Base-by-base conservation (phyloP, 1,139 yeast species). In the Kodamaea sp. region DNA sequence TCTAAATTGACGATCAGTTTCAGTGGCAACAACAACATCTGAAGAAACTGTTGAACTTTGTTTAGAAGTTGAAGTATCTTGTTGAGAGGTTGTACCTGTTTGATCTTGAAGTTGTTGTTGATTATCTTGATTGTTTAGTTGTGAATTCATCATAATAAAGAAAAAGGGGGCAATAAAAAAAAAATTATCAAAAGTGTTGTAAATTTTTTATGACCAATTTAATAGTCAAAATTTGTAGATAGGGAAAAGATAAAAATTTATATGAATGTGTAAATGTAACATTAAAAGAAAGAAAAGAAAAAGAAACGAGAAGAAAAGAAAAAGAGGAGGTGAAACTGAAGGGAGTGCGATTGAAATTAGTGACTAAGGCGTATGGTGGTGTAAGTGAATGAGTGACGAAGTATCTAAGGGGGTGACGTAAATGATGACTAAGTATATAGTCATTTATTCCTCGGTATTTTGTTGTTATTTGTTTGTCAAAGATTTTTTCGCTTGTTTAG, bases 1-100 rank as follows among this genome's bases (percentile, higher is more conserved):
- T 40, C 70, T 57, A 46, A 65, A 63, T 47, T 57, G 63, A 33
- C 55, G 62, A 31, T 58, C 65, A 48, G 61, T 15, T 3, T 15
- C 20, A 15, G 20, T 3, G 4, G 20, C 20, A 15, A 15, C 20
- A 15, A 15, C 20, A 15, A 15, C 20, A 15, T 15, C 20, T 15
- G 20, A 15, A 15, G 20, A 15, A 15, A 15, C 20, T 4, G 4
- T 3, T 3, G 20, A 15, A 15, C 20, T 15, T 15, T 15, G 48
- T 42, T 15, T 15, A 3, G 20, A 15, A 15, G 20, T 15, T 15
- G 20, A 15, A 15, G 20, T 4, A 15, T 15, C 20, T 15, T 3
- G 4, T 15, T 15, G 20, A 15, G 20, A 15, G 4, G 20, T 4
- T 4, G 20, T 15, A 3, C 20, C 20, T 15, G 20, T 3, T 15